Evolutionary conservation across 2,329 filamentous ascomycete genomes (phyloP), one percentile per base, ranked within the genome.

Genomic region (Colletotrichum tabaci): DNA sequence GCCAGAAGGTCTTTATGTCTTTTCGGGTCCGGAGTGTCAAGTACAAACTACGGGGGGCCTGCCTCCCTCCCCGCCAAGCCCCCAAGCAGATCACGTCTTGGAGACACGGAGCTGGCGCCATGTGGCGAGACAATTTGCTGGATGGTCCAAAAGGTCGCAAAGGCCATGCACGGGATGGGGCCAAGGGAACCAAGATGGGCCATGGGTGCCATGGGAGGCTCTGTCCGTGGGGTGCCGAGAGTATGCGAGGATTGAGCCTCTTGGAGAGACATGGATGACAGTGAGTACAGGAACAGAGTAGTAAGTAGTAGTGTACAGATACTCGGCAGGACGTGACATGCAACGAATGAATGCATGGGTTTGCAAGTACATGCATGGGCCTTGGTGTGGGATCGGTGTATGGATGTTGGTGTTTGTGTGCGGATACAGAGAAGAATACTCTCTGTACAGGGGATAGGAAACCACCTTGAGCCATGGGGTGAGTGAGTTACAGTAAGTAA

Each of bases 81-180:
- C 65, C 65, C 69, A 69, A 69, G 65, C 46, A 56, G 53, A 72
- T 72, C 69, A 72, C 69, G 69, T 72, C 69, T 72, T 69, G 16
- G 23, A 53, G 60, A 64, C 26, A 64, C 52, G 52, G 65, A 64
- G 23, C 60, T 64, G 65, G 69, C 69, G 40, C 65, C 65, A 72
- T 69, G 58, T 69, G 69, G 69, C 69, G 69, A 69, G 69, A 64
- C 42, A 42, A 30, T n/a, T 57, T n/a, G 46, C 35, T 55, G 55
- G 21, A 52, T 52, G 30, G 55, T 53, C 26, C 38, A 61, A 42
- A 26, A 44, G 38, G 56, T 56, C 47, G 62, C 46, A 42, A 26
- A 23, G 49, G 30, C 57, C 49, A 21, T 49, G 53, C 16, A 44
- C 1, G 26, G 2, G 7, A 35, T 35, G 26, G 1, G 30, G 18